Evolutionary conservation across 2,329 filamentous ascomycete species (phyloP), one percentile per base, ranked within the genome.

Genomic region (Epichloe amarillans): DNA sequence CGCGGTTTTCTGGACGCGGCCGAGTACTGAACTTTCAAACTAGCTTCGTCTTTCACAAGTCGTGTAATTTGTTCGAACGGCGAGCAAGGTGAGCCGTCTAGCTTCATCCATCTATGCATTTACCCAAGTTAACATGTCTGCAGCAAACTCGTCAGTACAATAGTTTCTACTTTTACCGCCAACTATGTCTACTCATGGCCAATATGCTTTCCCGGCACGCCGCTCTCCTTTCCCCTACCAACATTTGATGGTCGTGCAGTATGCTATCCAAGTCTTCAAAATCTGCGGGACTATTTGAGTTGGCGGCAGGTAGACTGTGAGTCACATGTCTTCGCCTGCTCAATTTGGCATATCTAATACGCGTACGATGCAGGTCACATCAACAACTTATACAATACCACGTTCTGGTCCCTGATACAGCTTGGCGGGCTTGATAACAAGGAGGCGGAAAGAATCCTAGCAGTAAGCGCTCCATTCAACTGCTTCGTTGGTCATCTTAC

Each of bases 301-400:
- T 98, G 93, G 93, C 79, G 93, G 59, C 93, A 98, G 67, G 93
- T 87, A 42, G 93, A 98, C 66, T 97, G 93, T 93, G 65, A 66
- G 83, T 49, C 23, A 21, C 15, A 7, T 14, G 23, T 5, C 15
- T 4, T 4, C 14, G 12, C n/a, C 3, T 33, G 5, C 30, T 15
- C 7, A 1, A 21, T 50, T 19, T 23, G 6, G 17, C n/a, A 35
- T 40, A 17, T 58, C 62, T 54, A 64, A 33, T 58, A 61, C 53
- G 64, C 37, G 3, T 11, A 23, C 0, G 10, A 53, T 91, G 6
- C n/a, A 53, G 87, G 87, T 57, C 93, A 98, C 64, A 95, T 98
- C 60, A 98, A 98, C 67, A 98, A 98, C 62, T 77, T 98, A 4
- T 98, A 96, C 68, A 98, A 98, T 65, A 98, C 93, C 0, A 88